A percentile compares a stretch with the other conserved stretches of the same genome.
Evolutionary conservation across 208 protist genomes (phyloP).

Genomic region (Crithidia bombi): DNA sequence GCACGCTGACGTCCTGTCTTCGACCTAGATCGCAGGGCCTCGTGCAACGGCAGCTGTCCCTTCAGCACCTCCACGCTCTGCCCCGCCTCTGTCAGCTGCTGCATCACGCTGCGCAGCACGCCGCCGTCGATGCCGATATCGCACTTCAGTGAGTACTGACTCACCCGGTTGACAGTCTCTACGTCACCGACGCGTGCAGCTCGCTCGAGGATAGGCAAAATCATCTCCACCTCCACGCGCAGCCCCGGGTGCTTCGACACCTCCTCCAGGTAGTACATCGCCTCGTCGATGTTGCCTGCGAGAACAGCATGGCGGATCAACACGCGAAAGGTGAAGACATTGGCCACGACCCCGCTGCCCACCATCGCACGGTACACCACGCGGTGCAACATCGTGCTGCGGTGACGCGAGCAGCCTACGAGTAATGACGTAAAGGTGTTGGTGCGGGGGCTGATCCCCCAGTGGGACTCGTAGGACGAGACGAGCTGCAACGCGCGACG

Average conservation of each 20-base stretch:
- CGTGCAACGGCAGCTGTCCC: conserved; percentile 77
- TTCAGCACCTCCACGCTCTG: conserved; percentile 74
- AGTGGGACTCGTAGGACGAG: conserved; percentile 55
- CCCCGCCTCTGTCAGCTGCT: conserved; percentile 70
- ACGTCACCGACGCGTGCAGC: conserved; percentile 78
- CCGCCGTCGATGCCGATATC: conserved; percentile 81
- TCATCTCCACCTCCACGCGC: conserved; percentile 90
- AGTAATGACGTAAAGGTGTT: conserved; percentile 82
- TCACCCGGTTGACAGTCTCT: conserved; percentile 75
- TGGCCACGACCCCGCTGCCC: conserved; percentile 65
- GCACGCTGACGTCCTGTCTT: conserved; percentile 75
- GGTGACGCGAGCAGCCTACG: conserved; percentile 44
- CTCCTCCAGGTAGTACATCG: conserved; percentile 72
- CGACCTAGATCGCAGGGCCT: conserved; percentile 80
- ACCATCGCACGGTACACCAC: conserved; percentile 67
- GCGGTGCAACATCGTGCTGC: conserved; percentile 65
- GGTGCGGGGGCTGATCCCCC: conserved; percentile 65
- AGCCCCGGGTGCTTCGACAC: conserved; percentile 62
- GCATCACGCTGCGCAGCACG: conserved; percentile 73
- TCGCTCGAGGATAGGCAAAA: conserved; percentile 81
- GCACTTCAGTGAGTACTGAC: conserved; percentile 80
- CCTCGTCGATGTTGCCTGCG: conserved; percentile 80
- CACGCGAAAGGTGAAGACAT: conserved; percentile 73
- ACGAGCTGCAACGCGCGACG: conserved; percentile 69
- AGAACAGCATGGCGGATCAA: conserved; percentile 85